Conservation (phyloP, 2,329 filamentous ascomycete genomes). For the Sclerotinia minor region DNA sequence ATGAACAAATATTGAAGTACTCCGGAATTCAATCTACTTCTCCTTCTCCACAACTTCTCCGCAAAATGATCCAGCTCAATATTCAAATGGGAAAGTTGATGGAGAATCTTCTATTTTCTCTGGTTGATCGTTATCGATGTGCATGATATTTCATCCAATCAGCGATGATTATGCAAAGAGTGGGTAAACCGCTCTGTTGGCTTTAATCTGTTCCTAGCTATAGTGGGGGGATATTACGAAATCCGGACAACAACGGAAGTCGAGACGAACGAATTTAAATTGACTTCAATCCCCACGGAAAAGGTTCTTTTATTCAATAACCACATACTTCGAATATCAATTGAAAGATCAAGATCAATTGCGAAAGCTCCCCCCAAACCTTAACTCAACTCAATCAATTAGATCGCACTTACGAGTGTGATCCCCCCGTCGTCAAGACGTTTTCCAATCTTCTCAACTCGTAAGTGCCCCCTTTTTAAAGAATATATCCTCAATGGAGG, state of each 20-base stretch:
- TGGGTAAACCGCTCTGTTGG: not conserved
- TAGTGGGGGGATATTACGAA: conserved; percentile 6
- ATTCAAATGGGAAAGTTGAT: not conserved
- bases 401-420: conserved; percentile 41
- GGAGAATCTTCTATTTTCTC: not conserved
- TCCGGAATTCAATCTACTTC: not conserved
- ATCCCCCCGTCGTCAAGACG: conserved; percentile 74
- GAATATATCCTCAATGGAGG: not conserved
- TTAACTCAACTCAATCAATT: conserved; percentile 24
- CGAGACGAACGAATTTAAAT: conserved; percentile 1
- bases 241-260: not conserved
- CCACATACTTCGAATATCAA: not conserved
- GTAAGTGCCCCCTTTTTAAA: conserved; percentile 55
- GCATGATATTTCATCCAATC: not conserved
- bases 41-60: conserved; percentile 7
- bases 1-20: no score
- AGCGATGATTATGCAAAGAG: not conserved
- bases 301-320: not conserved
- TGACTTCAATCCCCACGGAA: not conserved
- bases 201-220: not conserved
- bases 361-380: not conserved
- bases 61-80: not conserved
- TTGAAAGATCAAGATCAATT: not conserved
- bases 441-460: conserved; percentile 98
- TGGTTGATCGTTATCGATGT: conserved; percentile 2